Conservation (phyloP, 2,329 filamentous ascomycete species). For the Ceratocystis eucalypticola region DNA sequence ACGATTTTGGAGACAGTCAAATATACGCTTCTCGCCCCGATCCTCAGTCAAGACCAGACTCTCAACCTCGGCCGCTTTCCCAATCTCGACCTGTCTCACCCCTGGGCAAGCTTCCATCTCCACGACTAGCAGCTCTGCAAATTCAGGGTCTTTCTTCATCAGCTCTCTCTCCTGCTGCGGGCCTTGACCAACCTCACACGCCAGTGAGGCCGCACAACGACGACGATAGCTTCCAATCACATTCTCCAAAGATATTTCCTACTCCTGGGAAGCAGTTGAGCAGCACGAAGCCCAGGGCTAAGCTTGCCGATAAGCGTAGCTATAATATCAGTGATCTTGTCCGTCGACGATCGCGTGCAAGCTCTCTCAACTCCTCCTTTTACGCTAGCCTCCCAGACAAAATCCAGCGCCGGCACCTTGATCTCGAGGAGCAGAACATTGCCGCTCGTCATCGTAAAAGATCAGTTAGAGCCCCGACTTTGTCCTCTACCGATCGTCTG, state of each 20-base stretch:
- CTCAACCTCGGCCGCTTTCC: not conserved
- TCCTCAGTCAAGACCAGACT: not conserved
- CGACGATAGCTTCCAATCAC: slow-evolving; percentile 7
- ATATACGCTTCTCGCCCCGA: slow-evolving; percentile 5
- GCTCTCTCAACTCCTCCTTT: slow-evolving; percentile 49
- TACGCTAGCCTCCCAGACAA: slow-evolving; percentile 60
- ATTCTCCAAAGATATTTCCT: slow-evolving; percentile 19
- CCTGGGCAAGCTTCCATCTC: slow-evolving; percentile 15
- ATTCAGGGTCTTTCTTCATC: slow-evolving; percentile 16
- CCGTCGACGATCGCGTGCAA: slow-evolving; percentile 27
- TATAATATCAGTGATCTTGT: slow-evolving; percentile 26
- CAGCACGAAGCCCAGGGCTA: not conserved
- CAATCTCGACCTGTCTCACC: slow-evolving; percentile 11
- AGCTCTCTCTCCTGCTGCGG: not conserved
- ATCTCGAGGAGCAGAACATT: slow-evolving; percentile 51
- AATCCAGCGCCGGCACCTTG: slow-evolving; percentile 56
- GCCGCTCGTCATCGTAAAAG: slow-evolving; percentile 14
- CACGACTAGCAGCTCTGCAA: slow-evolving; percentile 15
- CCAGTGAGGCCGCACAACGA: not conserved
- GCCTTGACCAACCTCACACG: not conserved
- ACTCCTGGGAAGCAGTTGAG: slow-evolving; percentile 11
- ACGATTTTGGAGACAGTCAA: slow-evolving; percentile 12
- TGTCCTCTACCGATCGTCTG: slow-evolving; percentile 14
- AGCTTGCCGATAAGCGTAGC: not conserved
- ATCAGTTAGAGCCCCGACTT: not conserved